Conservation (phyloP, 768 basidiomycete genomes). For the Xerocomellus intermedius region DNA sequence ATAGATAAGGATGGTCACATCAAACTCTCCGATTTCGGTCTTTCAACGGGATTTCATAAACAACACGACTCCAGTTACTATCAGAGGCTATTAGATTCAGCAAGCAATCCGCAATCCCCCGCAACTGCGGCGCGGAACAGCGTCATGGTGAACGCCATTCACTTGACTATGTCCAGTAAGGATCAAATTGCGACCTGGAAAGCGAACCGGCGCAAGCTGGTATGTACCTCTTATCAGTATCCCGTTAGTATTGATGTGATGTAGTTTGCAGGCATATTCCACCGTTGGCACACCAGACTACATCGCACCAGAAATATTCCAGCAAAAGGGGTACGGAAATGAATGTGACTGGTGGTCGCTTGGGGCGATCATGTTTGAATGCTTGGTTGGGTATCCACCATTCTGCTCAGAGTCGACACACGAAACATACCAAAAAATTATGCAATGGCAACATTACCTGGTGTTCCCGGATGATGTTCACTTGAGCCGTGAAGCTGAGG, state of each 20-base stretch:
- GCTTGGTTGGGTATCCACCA: conserved; percentile 93
- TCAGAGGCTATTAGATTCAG: conserved; percentile 77
- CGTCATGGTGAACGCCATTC: conserved; percentile 96
- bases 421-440: conserved; percentile 97
- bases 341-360: conserved; percentile 99
- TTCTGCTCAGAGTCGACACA: conserved; percentile 96
- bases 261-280: conserved; percentile 74
- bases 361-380: conserved; percentile 98
- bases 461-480: conserved; percentile 93
- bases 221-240: conserved; percentile 35
- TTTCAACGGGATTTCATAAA: conserved; percentile 99
- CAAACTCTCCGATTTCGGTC: conserved; percentile 97
- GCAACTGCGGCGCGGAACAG: conserved; percentile 72
- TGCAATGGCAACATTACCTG: conserved; percentile 88
- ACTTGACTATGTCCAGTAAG: conserved; percentile 91
- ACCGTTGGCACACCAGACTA: conserved; percentile 98
- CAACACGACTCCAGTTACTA: conserved; percentile 97
- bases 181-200: conserved; percentile 98
- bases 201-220: conserved; percentile 93
- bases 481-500: conserved; percentile 87
- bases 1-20: conserved; percentile 94
- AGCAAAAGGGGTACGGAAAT: conserved; percentile 95
- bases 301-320: conserved; percentile 96
- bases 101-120: conserved; percentile 43
- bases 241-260: conserved; percentile 1